These are phyloP conservation scores for Sonneratia caseolaris DNA, from an alignment of 345 rosid genomes.

Conservation along the genomic window DNA sequence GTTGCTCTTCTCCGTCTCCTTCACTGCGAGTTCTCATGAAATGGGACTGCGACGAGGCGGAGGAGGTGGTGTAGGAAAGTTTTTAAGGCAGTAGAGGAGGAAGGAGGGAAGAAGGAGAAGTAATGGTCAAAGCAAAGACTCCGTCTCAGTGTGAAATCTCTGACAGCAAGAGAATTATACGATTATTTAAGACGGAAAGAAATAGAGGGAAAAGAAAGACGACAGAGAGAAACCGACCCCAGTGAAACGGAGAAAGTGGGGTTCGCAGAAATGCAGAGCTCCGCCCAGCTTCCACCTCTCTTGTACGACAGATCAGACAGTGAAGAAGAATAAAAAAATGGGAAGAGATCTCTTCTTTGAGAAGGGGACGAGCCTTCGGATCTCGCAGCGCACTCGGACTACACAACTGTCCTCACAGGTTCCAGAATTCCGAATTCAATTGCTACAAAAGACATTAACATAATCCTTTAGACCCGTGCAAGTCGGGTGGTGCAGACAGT, in stretches of 20 bases:
- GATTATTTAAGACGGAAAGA: not conserved
- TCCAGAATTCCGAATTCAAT: no score
- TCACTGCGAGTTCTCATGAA: not conserved
- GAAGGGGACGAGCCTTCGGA: no score
- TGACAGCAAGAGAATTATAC: not conserved
- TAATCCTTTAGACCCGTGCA: no score
- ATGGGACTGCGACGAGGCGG: not conserved
- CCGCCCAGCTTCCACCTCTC: not conserved
- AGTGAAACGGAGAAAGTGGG: not conserved
- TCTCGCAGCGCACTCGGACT: no score
- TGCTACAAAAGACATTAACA: no score
- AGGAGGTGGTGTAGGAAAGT: constrained; percentile 11
- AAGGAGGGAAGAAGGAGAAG: constrained; percentile 18
- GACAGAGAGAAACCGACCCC: not conserved
- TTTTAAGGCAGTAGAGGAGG: constrained; percentile 8
- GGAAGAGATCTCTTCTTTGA: no score
- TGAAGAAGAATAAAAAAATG: not conserved
- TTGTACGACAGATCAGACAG: not conserved
- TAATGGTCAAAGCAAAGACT: not conserved
- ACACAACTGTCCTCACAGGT: no score
- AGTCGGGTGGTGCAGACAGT: no score
- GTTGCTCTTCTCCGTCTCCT: not conserved
- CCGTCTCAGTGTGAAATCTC: not conserved
- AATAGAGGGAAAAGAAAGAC: not conserved
- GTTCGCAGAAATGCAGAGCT: not conserved